Base-by-base conservation (phyloP, 1,139 yeast species). In the Yamadazyma kanchanaburiensis region DNA sequence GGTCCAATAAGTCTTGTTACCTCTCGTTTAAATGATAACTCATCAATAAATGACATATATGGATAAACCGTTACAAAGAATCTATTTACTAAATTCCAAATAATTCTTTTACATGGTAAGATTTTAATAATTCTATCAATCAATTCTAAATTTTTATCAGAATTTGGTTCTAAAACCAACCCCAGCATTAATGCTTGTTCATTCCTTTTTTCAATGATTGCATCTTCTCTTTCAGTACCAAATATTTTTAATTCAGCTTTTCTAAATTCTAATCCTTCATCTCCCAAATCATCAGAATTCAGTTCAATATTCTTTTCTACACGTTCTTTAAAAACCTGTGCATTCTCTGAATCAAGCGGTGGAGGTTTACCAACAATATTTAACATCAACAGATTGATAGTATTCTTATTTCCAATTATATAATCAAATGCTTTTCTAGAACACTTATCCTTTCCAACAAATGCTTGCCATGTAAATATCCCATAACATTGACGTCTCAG, bases 21-120 rank as follows among this genome's bases (percentile, higher is more conserved):
- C 24, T 55, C 52, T n/a, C 28, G 25, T 27, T 46, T 47, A 26
- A 59, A 52, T 2, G 43, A 40, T 7, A 27, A 40, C 43, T 77
- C 77, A 36, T 74, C 78, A 11, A 76, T 29, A 33, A 62, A 62
- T 5, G 82, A 80, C 40, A 64, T 48, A 29, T 65, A 64, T 0
- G 76, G 72, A 39, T 72, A 71, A 8, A 73, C 60, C 17, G 58
- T 51, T 2, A 46, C 46, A 45, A 74, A 75, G 42, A 62, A 76
- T 24, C 71, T 51, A 20, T 66, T 61, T 12, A 73, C 49, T 4
- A 70, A 55, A 12, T 61, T 41, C 79, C 80, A 74, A 2, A 73
- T 43, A 1, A 64, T 63, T 33, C 59, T 64, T 25, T 55, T 61
- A 5, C 47, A 48, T 0, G 82, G 82, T 19, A 76, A 46, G 2